phyloP scores from a whole-genome alignment of 257 asterid genomes.

The Primulina eburnea region DNA sequence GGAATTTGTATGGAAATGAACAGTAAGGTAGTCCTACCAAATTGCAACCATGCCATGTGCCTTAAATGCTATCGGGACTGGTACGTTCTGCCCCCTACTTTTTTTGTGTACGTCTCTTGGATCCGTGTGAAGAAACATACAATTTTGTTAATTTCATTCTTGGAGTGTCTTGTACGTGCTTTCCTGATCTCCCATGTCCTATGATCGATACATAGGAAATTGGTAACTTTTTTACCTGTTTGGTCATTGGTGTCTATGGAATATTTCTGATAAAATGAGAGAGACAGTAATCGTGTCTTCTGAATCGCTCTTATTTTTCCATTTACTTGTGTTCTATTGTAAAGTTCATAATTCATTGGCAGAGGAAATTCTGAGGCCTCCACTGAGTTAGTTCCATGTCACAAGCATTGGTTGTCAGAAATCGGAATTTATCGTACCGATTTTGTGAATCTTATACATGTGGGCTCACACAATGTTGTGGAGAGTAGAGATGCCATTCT shows the following conservation, averaged over 20 bases:
- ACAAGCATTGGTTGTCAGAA: background rate
- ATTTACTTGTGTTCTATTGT: background rate
- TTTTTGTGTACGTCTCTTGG: background rate
- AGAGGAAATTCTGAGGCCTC: background rate
- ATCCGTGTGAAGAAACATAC: background rate
- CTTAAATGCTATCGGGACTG: slow-evolving; percentile 93
- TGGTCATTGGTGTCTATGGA: background rate
- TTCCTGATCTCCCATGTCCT: background rate
- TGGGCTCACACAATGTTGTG: background rate
- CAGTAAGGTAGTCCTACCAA: slow-evolving; percentile 81
- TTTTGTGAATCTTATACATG: background rate
- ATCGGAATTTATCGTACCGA: background rate
- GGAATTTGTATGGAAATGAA: slow-evolving; percentile 95
- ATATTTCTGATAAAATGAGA: background rate
- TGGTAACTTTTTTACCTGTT: background rate
- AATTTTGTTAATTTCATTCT: background rate
- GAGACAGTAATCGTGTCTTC: background rate
- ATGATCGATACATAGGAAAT: background rate
- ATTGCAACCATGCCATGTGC: slow-evolving; percentile 85
- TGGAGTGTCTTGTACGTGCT: background rate
- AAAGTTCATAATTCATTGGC: background rate
- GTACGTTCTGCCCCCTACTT: slow-evolving; percentile 33
- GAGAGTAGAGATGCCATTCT: background rate
- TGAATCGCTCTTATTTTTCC: background rate
- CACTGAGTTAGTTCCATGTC: background rate